Percentiles rank a stretch among this genome's conserved stretches.
Conservation (phyloP, 2,329 filamentous ascomycete species). For the Colletotrichum horii region DNA sequence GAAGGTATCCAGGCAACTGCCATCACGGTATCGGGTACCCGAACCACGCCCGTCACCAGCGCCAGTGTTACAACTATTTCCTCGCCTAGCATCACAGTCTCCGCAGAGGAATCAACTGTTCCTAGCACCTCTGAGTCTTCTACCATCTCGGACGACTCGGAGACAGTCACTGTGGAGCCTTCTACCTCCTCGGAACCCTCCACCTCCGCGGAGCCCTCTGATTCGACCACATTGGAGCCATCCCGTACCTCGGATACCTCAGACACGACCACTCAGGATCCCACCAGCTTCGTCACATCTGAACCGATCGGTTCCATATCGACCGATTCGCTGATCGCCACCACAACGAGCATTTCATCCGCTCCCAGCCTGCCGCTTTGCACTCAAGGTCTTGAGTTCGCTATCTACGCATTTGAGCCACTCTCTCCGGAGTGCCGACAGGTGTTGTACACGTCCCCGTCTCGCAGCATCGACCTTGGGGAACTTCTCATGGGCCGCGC, state of each 20-base stretch:
- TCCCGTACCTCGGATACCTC: not conserved
- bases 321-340: not conserved
- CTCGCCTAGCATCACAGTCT: not conserved
- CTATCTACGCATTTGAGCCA: not conserved
- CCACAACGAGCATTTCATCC: not conserved
- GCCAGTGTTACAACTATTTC: not conserved
- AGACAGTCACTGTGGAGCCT: not conserved
- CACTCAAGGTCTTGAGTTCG: not conserved
- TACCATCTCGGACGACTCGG: not conserved
- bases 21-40: slow-evolving; percentile 6
- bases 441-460: not conserved
- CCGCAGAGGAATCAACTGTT: not conserved
- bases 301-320: not conserved
- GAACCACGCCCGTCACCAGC: not conserved
- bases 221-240: not conserved
- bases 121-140: not conserved
- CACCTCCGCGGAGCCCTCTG: not conserved
- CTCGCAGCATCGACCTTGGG: not conserved
- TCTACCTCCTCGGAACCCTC: not conserved
- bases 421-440: not conserved
- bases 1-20: slow-evolving; percentile 19
- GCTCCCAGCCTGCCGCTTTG: not conserved
- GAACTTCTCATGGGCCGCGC: not conserved
- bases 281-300: not conserved
- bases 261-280: not conserved